These are phyloP conservation scores for Colletotrichum orchidophilum DNA, from an alignment of 2,329 filamentous ascomycete genomes.

Conservation along the genomic window DNA sequence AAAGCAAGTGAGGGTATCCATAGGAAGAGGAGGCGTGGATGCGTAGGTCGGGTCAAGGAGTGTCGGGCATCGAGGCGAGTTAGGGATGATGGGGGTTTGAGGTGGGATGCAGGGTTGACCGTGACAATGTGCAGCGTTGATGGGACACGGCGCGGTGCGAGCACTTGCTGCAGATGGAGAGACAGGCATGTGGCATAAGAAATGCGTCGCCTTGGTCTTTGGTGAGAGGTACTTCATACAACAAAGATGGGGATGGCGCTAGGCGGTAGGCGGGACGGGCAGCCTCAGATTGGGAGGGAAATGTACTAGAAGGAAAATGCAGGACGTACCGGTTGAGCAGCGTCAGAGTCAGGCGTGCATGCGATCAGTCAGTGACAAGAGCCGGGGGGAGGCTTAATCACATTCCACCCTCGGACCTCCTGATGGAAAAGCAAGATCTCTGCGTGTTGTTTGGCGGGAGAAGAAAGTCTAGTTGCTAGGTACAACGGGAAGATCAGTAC, in stretches of 20 bases:
- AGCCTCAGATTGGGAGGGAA: conserved; percentile 1
- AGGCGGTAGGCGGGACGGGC: background rate
- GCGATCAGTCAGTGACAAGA: conserved; percentile 32
- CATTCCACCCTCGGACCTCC: conserved; percentile 33
- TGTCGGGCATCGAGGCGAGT: conserved; percentile 29
- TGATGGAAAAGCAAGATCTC: conserved; percentile 30
- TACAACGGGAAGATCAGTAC: conserved; percentile 24
- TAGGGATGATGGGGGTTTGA: conserved; percentile 33
- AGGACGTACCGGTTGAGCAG: conserved; percentile 30
- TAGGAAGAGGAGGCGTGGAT: conserved; percentile 29
- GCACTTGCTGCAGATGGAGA: conserved; percentile 29
- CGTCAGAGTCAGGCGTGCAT: conserved; percentile 31
- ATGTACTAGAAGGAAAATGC: conserved; percentile 4
- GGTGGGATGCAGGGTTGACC: conserved; percentile 30
- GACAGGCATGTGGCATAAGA: conserved; percentile 33
- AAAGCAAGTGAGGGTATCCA: conserved; percentile 36
- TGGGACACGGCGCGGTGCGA: conserved; percentile 31
- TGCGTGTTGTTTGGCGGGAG: conserved; percentile 25
- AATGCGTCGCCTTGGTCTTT: conserved; percentile 11
- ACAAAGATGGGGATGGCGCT: background rate
- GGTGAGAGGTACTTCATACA: conserved; percentile 9
- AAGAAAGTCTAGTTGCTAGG: conserved; percentile 33
- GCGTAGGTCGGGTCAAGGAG: conserved; percentile 28
- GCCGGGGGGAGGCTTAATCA: conserved; percentile 28
- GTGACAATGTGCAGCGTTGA: conserved; percentile 30